Evolutionary conservation across 139 green algal species (phyloP).

Genomic region (Micractinium sp.): DNA sequence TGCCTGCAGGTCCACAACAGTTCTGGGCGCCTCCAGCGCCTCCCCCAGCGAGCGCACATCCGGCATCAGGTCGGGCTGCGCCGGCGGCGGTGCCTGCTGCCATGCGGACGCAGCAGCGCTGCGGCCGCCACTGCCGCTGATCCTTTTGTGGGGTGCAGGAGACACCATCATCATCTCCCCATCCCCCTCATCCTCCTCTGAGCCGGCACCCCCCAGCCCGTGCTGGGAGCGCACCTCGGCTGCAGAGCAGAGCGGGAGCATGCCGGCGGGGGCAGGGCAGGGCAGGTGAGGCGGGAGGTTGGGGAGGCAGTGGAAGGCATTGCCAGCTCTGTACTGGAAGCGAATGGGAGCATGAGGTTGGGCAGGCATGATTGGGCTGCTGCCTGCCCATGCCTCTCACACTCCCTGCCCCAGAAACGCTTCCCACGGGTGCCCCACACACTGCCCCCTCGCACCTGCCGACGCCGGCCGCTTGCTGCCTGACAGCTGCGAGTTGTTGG

Average conservation of each 20-base stretch:
- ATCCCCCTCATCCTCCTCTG: background rate
- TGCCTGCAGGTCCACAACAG: slow-evolving; percentile 28
- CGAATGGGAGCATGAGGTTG: background rate
- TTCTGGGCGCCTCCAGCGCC: slow-evolving; percentile 33
- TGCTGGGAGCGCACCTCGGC: background rate
- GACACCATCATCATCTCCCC: slow-evolving; percentile 5
- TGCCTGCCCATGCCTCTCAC: background rate
- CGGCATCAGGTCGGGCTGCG: slow-evolving; percentile 10
- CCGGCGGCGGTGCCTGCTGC: background rate
- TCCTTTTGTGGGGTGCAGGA: background rate
- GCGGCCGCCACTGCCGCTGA: background rate
- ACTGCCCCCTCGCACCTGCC: background rate
- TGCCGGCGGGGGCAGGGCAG: no score
- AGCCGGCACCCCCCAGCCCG: no score
- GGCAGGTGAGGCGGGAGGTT: no score
- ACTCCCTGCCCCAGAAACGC: no score
- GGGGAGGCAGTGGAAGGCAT: no score
- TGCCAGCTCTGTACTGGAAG: background rate
- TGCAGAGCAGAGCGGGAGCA: background rate
- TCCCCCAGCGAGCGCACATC: slow-evolving; percentile 46
- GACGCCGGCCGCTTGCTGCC: slow-evolving; percentile 3
- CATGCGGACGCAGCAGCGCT: background rate
- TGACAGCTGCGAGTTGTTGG: slow-evolving; percentile 10
- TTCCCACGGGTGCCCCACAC: no score
- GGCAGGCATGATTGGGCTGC: background rate